A percentile compares a stretch with the other conserved stretches of the same genome.
Conservation (phyloP, 2,329 filamentous ascomycete genomes). For the Paraphaeosphaeria sporulosa region DNA sequence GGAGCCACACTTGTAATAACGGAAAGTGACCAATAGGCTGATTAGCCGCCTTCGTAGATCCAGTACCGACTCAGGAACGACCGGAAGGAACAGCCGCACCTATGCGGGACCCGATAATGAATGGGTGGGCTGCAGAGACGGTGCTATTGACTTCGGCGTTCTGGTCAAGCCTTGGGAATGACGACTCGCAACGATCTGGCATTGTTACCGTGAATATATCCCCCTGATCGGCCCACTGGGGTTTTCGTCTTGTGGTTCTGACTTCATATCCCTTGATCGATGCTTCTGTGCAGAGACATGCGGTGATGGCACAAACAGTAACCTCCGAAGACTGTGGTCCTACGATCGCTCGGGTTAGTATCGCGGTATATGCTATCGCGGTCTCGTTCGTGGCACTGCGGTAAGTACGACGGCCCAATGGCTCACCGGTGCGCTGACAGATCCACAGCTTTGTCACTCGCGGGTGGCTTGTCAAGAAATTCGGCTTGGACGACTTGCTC, state of each 20-base stretch:
- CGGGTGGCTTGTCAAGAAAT: constrained; percentile 34
- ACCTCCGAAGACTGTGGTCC: constrained; percentile 29
- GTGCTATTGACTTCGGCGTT: constrained; percentile 2
- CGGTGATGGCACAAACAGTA: constrained; percentile 4
- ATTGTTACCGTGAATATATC: neutral
- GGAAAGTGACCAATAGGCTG: neutral
- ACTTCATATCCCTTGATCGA: neutral
- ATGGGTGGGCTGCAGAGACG: neutral
- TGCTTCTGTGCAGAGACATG: neutral
- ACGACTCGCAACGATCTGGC: neutral
- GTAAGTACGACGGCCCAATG: constrained; percentile 17
- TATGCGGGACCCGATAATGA: neutral
- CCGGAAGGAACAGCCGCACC: constrained; percentile 1
- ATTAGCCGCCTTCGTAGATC: neutral
- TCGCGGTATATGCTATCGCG: constrained; percentile 31
- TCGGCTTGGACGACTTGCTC: constrained; percentile 36
- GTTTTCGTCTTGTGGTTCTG: neutral
- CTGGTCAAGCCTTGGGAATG: neutral
- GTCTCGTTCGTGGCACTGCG: constrained; percentile 33
- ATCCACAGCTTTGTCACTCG: constrained; percentile 32
- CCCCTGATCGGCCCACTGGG: neutral
- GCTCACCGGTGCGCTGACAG: constrained; percentile 12
- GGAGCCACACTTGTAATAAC: neutral
- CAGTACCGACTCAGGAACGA: neutral
- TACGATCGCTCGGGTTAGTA: constrained; percentile 31